Evolutionary conservation across 2,329 filamentous ascomycete species (phyloP), one percentile per base, ranked within the genome.

Genomic region (Penicillium sp.): DNA sequence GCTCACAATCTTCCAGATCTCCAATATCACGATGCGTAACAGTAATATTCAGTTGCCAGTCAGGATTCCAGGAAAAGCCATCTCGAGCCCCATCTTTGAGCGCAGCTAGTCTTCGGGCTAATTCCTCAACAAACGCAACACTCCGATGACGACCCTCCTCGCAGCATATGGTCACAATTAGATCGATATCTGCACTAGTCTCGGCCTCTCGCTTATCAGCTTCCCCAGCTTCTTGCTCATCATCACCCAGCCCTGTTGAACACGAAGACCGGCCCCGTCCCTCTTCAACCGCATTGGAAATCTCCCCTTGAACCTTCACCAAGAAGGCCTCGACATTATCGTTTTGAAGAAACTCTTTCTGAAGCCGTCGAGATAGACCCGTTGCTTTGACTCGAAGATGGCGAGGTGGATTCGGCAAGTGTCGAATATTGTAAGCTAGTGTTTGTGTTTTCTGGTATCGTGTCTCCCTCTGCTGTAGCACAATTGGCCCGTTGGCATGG

Each of bases 91-190:
- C 40, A 18, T 44, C 6, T 21, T 29, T 29, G n/a, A 29, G 18
- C 7, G 14, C 3, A 11, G 14, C n/a, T 1, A 44, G 40, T 16
- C 40, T 28, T 44, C 24, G 23, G 3, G 40, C 23, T 14, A 44
- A 29, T 24, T 44, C 40, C 18, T 44, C 40, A 10, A 44, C 24
- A 29, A 44, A 44, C 13, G 40, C 44, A 33, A 55, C 51, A 26
- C 51, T 57, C 10, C 56, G 28, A 37, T 56, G 54, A 18, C 39
- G 48, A 16, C 56, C 48, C 8, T 56, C 51, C 29, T 57, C 54
- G 16, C 54, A 55, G 33, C 51, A 59, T 33, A 57, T 33, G 33
- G 54, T 51, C 19, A 59, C 45, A n/a, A 43, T 10, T 0, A 55
- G 4, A 19, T 37, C 16, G 18, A 37, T 8, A 19, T 37, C 18